These are phyloP conservation scores for Saussurea involucrata DNA, from an alignment of 129 eudicot genomes.

Conservation along the genomic window DNA sequence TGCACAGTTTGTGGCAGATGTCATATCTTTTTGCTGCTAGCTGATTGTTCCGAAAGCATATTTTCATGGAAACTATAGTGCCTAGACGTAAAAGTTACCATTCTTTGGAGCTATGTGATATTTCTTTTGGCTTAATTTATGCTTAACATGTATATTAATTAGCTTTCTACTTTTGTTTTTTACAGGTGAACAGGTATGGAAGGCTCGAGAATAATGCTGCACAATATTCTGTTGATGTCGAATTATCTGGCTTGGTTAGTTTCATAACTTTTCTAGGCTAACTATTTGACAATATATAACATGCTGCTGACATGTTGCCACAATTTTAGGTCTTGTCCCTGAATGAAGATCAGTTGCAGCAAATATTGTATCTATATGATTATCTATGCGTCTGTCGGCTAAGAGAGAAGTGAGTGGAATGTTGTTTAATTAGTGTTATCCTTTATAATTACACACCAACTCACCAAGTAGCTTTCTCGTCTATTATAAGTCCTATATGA, in stretches of 20 bases:
- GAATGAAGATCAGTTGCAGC: slow-evolving; percentile 74
- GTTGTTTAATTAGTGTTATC: neutral
- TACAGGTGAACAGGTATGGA: slow-evolving; percentile 82
- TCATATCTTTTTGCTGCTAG: neutral
- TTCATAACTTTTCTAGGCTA: neutral
- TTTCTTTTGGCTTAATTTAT: neutral
- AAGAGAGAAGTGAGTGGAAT: slow-evolving; percentile 46
- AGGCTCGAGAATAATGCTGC: slow-evolving; percentile 77
- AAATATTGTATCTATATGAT: slow-evolving; percentile 64
- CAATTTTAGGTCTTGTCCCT: slow-evolving; percentile 53
- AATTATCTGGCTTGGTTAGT: slow-evolving; percentile 64
- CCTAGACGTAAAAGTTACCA: neutral
- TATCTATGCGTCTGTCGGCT: slow-evolving; percentile 54
- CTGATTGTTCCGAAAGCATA: neutral
- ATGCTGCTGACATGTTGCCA: slow-evolving; percentile 7
- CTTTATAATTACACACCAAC: neutral
- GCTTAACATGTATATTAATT: neutral
- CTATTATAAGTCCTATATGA: neutral
- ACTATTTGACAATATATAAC: neutral
- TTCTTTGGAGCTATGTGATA: neutral
- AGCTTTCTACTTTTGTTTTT: slow-evolving; percentile 1
- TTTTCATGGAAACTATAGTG: neutral
- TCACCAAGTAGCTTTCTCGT: slow-evolving; percentile 1
- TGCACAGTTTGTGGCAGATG: slow-evolving; percentile 1
- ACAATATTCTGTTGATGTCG: slow-evolving; percentile 67